Base-by-base conservation (phyloP, 2,329 filamentous ascomycete genomes). In the Xylariaceae sp. region DNA sequence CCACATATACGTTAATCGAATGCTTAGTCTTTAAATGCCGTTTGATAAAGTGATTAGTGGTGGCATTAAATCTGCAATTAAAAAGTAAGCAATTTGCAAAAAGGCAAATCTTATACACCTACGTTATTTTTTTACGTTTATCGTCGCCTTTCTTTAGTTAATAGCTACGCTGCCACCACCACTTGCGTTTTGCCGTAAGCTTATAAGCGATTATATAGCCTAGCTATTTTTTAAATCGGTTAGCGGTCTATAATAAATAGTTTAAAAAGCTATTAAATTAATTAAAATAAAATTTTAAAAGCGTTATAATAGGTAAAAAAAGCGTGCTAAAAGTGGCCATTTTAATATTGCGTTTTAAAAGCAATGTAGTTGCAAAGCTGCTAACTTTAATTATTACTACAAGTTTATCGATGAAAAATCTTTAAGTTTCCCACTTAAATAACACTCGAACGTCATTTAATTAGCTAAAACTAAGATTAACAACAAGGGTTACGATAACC, bases 281-380 rank as follows among this genome's bases (percentile, higher is more conserved):
- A 35, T 35, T 35, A 35, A n/a, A 35, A 35, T 35, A 35, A 35
- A 13, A 35, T 35, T 35, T n/a, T 35, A 35, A 35, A 35, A 35
- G 32, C 13, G 32, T 35, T 35, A 35, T 18, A 35, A 35, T 35
- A 35, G n/a, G 32, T 35, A 13, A 35, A 35, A n/a, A 35, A 35
- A 13, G 32, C 32, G 15, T 35, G 15, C 15, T 35, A 35, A n/a
- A n/a, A 35, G 32, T 35, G 32, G 32, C 32, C 15, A 35, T 35
- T 35, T 18, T 35, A 6, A 13, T 35, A 35, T 35, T 35, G 32
- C 32, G 15, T 35, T n/a, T 35, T 35, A n/a, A 13, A n/a, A 13
- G 32, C 32, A 35, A 18, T 35, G 6, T 35, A n/a, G 32, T 35
- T 35, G 13, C 32, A 35, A 35, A n/a, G n/a, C 32, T 35, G 32